A percentile compares a stretch with the other conserved stretches of the same genome.
Conservation (phyloP, 129 eudicot genomes). For the Escallonia herrerae region DNA sequence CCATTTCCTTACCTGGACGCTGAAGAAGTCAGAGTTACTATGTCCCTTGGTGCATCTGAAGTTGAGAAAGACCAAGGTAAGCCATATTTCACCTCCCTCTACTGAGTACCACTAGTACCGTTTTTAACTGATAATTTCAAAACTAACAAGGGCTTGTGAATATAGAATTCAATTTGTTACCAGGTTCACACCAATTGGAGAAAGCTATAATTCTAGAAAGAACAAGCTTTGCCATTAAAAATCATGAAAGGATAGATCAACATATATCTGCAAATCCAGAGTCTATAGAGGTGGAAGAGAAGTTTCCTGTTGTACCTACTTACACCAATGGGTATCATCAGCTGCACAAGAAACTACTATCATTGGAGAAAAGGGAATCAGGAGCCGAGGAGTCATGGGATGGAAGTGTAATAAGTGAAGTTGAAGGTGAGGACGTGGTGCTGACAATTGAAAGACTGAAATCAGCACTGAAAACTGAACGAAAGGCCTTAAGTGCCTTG, state of each 20-base stretch:
- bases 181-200: constrained; percentile 2
- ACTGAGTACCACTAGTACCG: background rate
- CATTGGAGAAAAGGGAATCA: constrained; percentile 13
- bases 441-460: constrained; percentile 17
- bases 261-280: background rate
- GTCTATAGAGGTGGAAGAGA: background rate
- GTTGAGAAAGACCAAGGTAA: constrained; percentile 9
- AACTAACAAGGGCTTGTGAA: no score
- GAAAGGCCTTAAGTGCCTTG: constrained; percentile 31
- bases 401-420: constrained; percentile 14
- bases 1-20: background rate
- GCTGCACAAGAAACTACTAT: background rate
- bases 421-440: constrained; percentile 2
- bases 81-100: background rate
- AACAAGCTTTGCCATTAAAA: background rate
- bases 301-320: background rate
- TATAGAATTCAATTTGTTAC: background rate
- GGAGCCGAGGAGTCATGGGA: constrained; percentile 9
- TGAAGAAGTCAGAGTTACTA: background rate
- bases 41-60: background rate
- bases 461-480: constrained; percentile 28
- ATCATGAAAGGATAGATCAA: background rate
- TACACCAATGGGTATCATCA: background rate
- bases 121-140: background rate
- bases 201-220: background rate